Percentiles rank a stretch among this genome's conserved stretches.
Conservation (phyloP, 1,284 basidiomycete species). For the Apiotrichum sp. region DNA sequence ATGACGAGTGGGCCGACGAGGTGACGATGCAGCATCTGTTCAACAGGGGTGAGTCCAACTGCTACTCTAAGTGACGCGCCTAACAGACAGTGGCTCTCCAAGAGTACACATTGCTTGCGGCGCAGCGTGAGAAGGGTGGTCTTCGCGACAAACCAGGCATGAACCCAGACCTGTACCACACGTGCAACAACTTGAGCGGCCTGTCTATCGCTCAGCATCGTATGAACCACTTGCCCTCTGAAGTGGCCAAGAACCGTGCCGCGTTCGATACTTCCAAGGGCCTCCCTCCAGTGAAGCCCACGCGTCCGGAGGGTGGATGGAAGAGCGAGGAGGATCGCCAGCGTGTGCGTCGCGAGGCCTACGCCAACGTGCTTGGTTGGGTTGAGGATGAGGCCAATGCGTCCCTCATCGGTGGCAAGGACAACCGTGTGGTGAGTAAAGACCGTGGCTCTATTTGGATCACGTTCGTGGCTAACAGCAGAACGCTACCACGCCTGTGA, state of each 20-base stretch:
- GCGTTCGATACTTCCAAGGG: slow-evolving; percentile 29
- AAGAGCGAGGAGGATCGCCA: slow-evolving; percentile 37
- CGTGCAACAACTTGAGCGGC: slow-evolving; percentile 80
- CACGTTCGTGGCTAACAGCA: slow-evolving; percentile 31
- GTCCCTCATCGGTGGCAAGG: slow-evolving; percentile 58
- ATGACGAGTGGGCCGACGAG: slow-evolving; percentile 26
- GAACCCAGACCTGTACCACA: slow-evolving; percentile 82
- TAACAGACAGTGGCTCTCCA: slow-evolving; percentile 72
- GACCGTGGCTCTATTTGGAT: too few species aligned
- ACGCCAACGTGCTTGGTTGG: slow-evolving; percentile 63
- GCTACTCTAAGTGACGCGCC: too few species aligned
- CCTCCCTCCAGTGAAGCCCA: slow-evolving; percentile 27
- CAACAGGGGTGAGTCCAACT: slow-evolving; percentile 40
- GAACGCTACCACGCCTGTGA: slow-evolving; percentile 86
- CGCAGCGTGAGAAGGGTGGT: slow-evolving; percentile 65
- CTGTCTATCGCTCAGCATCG: slow-evolving; percentile 80
- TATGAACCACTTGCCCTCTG: slow-evolving; percentile 53
- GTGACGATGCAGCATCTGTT: slow-evolving; percentile 27
- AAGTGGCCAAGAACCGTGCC: slow-evolving; percentile 48
- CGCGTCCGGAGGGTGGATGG: slow-evolving; percentile 24
- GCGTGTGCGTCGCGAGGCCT: slow-evolving; percentile 54
- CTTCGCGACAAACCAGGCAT: slow-evolving; percentile 93
- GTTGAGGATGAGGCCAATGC: slow-evolving; percentile 60
- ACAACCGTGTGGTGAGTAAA: slow-evolving; percentile 64
- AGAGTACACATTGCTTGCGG: slow-evolving; percentile 78